A percentile compares a stretch with the other conserved stretches of the same genome.
phyloP scores from a whole-genome alignment of 805 yeast species.

The Wickerhamia fluorescens region DNA sequence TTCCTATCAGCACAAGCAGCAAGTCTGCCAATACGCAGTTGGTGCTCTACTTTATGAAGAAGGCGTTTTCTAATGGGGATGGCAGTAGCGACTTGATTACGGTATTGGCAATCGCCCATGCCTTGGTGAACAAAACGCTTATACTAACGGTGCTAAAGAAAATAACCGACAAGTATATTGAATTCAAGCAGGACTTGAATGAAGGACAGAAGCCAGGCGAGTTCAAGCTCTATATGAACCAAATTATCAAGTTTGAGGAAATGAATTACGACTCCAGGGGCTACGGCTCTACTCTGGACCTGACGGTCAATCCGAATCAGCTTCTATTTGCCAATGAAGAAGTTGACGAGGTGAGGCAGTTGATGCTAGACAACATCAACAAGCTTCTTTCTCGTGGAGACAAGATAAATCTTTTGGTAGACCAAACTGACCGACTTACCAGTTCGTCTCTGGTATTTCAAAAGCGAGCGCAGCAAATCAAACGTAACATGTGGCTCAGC shows the following conservation, averaged over 20 bases:
- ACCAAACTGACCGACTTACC: conserved; percentile 70
- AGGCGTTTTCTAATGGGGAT: conserved; percentile 29
- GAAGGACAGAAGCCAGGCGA: conserved; percentile 27
- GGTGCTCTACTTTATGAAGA: conserved; percentile 44
- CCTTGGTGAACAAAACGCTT: conserved; percentile 37
- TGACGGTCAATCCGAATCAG: conserved; percentile 29
- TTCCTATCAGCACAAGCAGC: conserved; percentile 20
- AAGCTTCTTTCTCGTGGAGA: conserved; percentile 73
- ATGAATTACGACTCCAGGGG: conserved; percentile 32
- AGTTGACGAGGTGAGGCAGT: conserved; percentile 54
- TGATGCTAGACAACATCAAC: conserved; percentile 71
- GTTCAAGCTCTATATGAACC: conserved; percentile 50
- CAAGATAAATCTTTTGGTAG: conserved; percentile 61
- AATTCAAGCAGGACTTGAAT: conserved; percentile 19
- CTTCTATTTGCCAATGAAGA: conserved; percentile 43
- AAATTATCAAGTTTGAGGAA: conserved; percentile 50
- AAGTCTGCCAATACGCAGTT: conserved; percentile 22
- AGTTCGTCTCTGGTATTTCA: conserved; percentile 62
- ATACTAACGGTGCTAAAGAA: conserved; percentile 43
- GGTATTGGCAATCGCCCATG: conserved; percentile 42
- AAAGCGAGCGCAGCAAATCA: conserved; percentile 56
- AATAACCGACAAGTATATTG: conserved; percentile 43
- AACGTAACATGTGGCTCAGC: conserved; percentile 65
- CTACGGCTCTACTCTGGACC: conserved; percentile 17
- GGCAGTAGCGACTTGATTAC: conserved; percentile 46